phyloP scores from a whole-genome alignment of 805 yeast genomes.

The Candida ponderosae region DNA sequence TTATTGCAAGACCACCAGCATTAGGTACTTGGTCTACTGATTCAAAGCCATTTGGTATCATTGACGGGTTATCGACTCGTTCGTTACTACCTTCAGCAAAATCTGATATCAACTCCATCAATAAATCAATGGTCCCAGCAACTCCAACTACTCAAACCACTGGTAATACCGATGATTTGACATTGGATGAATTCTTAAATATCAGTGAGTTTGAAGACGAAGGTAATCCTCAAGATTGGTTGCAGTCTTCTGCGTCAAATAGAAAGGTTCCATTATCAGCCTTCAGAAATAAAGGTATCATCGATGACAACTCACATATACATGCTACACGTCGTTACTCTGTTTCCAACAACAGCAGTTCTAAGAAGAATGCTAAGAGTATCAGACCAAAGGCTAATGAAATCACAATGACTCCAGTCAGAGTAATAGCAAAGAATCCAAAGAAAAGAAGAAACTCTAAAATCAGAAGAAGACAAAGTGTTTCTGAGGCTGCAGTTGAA shows the following conservation, averaged over 20 bases:
- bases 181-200: conserved; percentile 77
- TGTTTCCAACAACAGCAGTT: conserved; percentile 2
- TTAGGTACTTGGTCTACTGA: conserved; percentile 89
- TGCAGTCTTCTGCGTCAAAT: conserved; percentile 29
- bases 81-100: conserved; percentile 48
- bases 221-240: conserved; percentile 41
- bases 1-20: conserved; percentile 84
- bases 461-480: conserved; percentile 54
- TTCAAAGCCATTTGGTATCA: conserved; percentile 83
- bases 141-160: conserved; percentile 14
- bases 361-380: conserved; percentile 6
- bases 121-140: conserved; percentile 12
- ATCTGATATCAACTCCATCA: conserved; percentile 10
- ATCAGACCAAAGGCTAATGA: conserved; percentile 10
- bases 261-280: conserved; percentile 79
- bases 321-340: conserved; percentile 20
- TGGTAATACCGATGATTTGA: conserved; percentile 33
- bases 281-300: conserved; percentile 71
- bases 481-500: conserved; percentile 69
- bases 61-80: conserved; percentile 89
- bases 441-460: conserved; percentile 15
- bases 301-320: conserved; percentile 19
- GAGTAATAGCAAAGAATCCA: conserved; percentile 6
- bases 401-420: conserved; percentile 12
- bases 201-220: conserved; percentile 82